Percentiles rank a stretch among this genome's conserved stretches.
phyloP scores from a whole-genome alignment of 139 green algal genomes.

The Chlorella sp. region DNA sequence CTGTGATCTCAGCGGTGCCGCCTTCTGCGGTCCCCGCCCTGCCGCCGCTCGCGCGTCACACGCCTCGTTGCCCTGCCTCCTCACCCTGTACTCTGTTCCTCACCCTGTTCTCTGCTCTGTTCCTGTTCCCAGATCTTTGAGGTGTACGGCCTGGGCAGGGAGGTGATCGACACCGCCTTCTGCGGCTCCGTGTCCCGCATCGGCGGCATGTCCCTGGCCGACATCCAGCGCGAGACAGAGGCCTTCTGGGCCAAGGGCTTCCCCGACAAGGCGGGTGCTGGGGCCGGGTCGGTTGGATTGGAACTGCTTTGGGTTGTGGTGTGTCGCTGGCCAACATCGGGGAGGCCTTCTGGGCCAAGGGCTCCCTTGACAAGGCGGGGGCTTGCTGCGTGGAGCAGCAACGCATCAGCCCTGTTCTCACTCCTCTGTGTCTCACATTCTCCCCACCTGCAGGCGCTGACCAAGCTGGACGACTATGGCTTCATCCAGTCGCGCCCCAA shows the following conservation, averaged over 20 bases:
- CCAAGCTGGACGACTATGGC: conserved; percentile 98
- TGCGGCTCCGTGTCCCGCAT: conserved; percentile 93
- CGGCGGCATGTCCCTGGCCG: conserved; percentile 92
- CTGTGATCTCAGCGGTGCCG: neutral
- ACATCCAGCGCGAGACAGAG: conserved; percentile 92
- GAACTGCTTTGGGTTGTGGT: conserved; percentile 50
- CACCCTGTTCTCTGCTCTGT: neutral
- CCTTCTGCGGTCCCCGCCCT: neutral
- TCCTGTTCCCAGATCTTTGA: conserved; percentile 93
- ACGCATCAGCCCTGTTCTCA: neutral
- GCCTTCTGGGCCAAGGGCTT: conserved; percentile 93
- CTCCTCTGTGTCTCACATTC: neutral
- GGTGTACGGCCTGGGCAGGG: conserved; percentile 94
- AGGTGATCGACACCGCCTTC: conserved; percentile 89
- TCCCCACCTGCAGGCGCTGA: conserved; percentile 51
- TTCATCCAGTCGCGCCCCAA: conserved; percentile 92
- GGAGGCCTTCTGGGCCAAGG: conserved; percentile 87
- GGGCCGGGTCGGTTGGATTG: neutral
- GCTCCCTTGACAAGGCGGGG: conserved; percentile 83
- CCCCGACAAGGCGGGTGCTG: conserved; percentile 71
- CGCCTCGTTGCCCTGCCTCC: neutral
- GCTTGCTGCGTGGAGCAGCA: neutral
- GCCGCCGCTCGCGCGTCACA: neutral
- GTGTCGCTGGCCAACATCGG: conserved; percentile 89
- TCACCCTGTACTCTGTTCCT: neutral